These are phyloP conservation scores for Apiospora phragmitis DNA, from an alignment of 2,329 filamentous ascomycete species.

Conservation along the genomic window DNA sequence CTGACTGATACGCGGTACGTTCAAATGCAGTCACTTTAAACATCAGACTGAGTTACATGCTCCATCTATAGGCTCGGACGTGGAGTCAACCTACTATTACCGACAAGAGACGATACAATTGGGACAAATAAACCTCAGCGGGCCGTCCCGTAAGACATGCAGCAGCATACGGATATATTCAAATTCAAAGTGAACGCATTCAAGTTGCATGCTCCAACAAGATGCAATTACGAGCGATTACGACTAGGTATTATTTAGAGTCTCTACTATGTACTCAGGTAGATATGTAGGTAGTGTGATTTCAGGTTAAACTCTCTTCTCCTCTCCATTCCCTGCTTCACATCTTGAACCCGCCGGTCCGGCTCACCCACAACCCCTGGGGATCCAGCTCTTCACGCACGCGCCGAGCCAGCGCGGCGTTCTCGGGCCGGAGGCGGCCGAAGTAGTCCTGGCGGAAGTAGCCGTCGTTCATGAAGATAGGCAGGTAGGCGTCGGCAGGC, in stretches of 20 bases:
- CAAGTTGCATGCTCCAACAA: neutral
- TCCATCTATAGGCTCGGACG: neutral
- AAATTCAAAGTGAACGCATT: neutral
- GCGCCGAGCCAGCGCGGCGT: slow-evolving; percentile 32
- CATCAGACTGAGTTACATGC: neutral
- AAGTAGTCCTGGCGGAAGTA: slow-evolving; percentile 45
- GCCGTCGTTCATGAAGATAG: slow-evolving; percentile 45
- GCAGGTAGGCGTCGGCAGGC: slow-evolving; percentile 36
- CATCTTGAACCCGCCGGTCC: slow-evolving; percentile 44
- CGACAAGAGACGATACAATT: neutral
- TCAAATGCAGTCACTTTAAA: neutral
- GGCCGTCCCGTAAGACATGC: neutral
- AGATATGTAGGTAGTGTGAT: neutral
- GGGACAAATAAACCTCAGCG: neutral
- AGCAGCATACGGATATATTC: neutral
- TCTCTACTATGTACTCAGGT: neutral
- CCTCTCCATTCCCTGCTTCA: neutral
- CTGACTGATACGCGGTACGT: no score
- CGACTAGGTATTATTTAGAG: neutral
- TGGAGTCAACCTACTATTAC: neutral
- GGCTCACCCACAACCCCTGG: slow-evolving; percentile 36
- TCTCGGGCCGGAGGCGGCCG: slow-evolving; percentile 37
- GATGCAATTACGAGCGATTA: neutral
- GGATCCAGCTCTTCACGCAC: slow-evolving; percentile 40
- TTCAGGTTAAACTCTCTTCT: neutral